phyloP scores from a whole-genome alignment of 441 rosid genomes.

The Metrosideros polymorpha region DNA sequence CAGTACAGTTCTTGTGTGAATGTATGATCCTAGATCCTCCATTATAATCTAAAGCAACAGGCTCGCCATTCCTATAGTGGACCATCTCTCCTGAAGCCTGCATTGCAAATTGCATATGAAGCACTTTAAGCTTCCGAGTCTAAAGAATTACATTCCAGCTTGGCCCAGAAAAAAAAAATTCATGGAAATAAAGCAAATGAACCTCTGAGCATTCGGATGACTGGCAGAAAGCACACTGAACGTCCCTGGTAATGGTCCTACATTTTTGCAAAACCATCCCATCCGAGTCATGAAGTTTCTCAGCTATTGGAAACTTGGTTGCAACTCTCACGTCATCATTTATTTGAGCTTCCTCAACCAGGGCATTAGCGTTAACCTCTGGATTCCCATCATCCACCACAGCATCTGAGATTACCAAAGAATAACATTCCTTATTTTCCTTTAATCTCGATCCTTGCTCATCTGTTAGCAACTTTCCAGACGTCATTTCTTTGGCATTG shows the following conservation, averaged over 20 bases:
- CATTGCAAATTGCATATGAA: conserved; percentile 5
- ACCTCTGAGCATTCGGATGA: conserved; percentile 72
- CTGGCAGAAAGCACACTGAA: conserved; percentile 71
- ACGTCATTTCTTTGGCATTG: conserved; percentile 6
- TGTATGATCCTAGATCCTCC: conserved; percentile 57
- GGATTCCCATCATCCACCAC: conserved; percentile 12
- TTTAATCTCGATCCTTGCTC: conserved; percentile 3
- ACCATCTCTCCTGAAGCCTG: conserved; percentile 89
- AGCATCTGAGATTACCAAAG: conserved; percentile 12
- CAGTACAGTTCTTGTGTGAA: conserved; percentile 74
- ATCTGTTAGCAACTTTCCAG: conserved; percentile 3
- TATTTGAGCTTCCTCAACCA: conserved; percentile 7
- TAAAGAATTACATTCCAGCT: neutral
- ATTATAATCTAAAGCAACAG: conserved; percentile 46
- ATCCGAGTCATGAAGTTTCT: conserved; percentile 12
- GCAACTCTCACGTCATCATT: conserved; percentile 1
- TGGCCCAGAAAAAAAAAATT: neutral
- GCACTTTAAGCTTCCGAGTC: neutral
- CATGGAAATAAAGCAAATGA: neutral
- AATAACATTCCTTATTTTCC: conserved; percentile 20
- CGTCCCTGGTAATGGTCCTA: conserved; percentile 7
- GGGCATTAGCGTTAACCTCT: neutral
- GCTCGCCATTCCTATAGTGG: conserved; percentile 53
- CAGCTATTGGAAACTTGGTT: conserved; percentile 11
- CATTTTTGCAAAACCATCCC: conserved; percentile 26